Conservation (phyloP, 164 flowering plant species). For the Macadamia tetraphylla region DNA sequence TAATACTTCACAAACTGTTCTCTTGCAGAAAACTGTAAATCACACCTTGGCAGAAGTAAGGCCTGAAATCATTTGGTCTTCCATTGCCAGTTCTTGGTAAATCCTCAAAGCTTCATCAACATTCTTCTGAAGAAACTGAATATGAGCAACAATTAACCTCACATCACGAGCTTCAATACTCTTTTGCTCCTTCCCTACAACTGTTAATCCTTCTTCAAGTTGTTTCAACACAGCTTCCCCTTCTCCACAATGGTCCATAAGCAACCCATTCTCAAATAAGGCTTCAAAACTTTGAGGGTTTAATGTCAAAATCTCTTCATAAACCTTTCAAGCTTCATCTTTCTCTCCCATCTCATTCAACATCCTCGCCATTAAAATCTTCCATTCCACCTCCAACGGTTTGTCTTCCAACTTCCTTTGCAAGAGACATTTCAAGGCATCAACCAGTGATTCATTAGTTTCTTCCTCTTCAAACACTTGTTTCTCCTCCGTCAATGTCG, state of each 20-base stretch:
- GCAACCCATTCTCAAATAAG: conserved; percentile 63
- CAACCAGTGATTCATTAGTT: conserved; percentile 28
- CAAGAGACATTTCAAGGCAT: conserved; percentile 47
- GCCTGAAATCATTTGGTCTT: conserved; percentile 80
- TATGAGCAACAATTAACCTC: conserved; percentile 73
- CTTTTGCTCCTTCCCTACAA: conserved; percentile 46
- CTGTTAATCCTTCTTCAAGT: conserved; percentile 47
- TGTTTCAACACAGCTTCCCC: conserved; percentile 49
- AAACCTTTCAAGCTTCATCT: conserved; percentile 46
- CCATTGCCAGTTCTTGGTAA: conserved; percentile 28
- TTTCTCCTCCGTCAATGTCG: conserved; percentile 17
- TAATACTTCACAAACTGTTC: conserved; percentile 66
- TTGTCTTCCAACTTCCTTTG: conserved; percentile 56
- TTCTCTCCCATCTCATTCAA: conserved; percentile 50
- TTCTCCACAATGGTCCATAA: conserved; percentile 72
- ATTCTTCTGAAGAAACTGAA: conserved; percentile 70
- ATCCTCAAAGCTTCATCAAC: conserved; percentile 65
- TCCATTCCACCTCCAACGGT: conserved; percentile 60
- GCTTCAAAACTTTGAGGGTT: conserved; percentile 71
- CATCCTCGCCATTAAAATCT: conserved; percentile 56
- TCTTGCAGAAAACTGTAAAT: conserved; percentile 68
- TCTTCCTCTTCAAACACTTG: conserved; percentile 9
- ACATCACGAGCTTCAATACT: conserved; percentile 62
- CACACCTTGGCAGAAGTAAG: conserved; percentile 70
- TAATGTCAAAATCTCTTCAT: conserved; percentile 58